Conservation (phyloP, 257 asterid species). For the Nicotiana paniculata region DNA sequence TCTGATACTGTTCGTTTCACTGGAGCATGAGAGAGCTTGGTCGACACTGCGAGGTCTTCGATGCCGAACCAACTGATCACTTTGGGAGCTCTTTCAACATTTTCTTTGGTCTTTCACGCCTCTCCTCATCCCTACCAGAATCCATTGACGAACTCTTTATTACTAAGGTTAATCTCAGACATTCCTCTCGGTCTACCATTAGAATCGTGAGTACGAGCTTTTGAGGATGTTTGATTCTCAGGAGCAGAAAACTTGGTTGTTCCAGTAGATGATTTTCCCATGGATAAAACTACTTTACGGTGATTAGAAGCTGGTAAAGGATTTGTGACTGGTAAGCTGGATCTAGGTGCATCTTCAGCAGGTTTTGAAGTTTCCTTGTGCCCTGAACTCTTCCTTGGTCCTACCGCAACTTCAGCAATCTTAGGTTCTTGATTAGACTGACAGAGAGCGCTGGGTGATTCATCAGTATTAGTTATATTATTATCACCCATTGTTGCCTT, state of each 20-base stretch:
- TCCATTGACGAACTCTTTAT: conserved; percentile 30
- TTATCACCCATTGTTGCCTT: conserved; percentile 22
- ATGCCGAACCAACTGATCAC: conserved; percentile 24
- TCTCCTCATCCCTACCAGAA: conserved; percentile 46
- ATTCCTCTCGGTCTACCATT: conserved; percentile 37
- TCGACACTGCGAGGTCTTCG: conserved; percentile 38
- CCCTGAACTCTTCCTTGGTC: conserved; percentile 39
- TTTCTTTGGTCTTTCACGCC: conserved; percentile 53
- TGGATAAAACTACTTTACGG: conserved; percentile 37
- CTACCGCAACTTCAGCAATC: conserved; percentile 42
- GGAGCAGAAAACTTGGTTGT: conserved; percentile 38
- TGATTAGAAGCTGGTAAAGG: conserved; percentile 36
- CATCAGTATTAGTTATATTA: conserved; percentile 36
- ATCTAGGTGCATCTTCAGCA: conserved; percentile 41
- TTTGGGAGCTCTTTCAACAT: conserved; percentile 53
- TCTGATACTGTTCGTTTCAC: conserved; percentile 51
- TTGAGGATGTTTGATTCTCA: conserved; percentile 23
- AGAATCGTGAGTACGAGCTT: conserved; percentile 32
- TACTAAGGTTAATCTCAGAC: conserved; percentile 38
- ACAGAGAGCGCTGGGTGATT: conserved; percentile 26
- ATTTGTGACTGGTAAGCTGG: conserved; percentile 27
- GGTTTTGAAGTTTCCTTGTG: conserved; percentile 36
- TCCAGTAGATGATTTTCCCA: conserved; percentile 34
- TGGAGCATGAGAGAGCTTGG: conserved; percentile 43
- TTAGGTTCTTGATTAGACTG: conserved; percentile 37